A percentile compares a stretch with the other conserved stretches of the same genome.
These are phyloP conservation scores for Quercus lobata DNA, from an alignment of 331 rosid species.

Conservation along the genomic window DNA sequence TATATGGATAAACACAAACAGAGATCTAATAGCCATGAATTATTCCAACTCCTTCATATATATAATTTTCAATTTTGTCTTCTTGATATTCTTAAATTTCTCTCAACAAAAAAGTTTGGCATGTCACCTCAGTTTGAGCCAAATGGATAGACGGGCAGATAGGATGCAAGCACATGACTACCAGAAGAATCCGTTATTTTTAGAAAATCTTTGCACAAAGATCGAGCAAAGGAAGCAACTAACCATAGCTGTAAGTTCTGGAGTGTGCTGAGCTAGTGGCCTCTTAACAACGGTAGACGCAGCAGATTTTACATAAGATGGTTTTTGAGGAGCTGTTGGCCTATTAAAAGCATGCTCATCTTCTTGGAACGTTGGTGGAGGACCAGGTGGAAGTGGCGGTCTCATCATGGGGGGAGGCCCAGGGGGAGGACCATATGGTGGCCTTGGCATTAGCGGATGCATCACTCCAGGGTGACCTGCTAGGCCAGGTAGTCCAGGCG, in stretches of 20 bases:
- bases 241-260: slow-evolving; percentile 98
- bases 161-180: background rate
- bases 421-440: slow-evolving; percentile 94
- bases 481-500: slow-evolving; percentile 66
- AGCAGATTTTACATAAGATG: slow-evolving; percentile 93
- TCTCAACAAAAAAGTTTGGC: background rate
- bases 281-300: slow-evolving; percentile 96
- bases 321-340: slow-evolving; percentile 61
- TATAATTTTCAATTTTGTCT: background rate
- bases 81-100: background rate
- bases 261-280: slow-evolving; percentile 99
- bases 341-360: slow-evolving; percentile 46
- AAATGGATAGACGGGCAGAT: background rate
- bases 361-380: slow-evolving; percentile 85
- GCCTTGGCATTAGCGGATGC: slow-evolving; percentile 75
- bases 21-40: background rate
- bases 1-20: background rate
- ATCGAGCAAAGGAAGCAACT: slow-evolving; percentile 24
- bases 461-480: slow-evolving; percentile 84
- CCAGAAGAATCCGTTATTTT: background rate
- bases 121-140: background rate
- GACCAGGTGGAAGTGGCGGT: slow-evolving; percentile 99
- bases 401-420: slow-evolving; percentile 99
- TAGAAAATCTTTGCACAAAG: background rate
- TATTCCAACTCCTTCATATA: background rate